Percentiles rank a stretch among this genome's conserved stretches.
These are phyloP conservation scores for Psophocarpus tetragonolobus DNA, from an alignment of 306 rosid genomes.

Conservation along the genomic window DNA sequence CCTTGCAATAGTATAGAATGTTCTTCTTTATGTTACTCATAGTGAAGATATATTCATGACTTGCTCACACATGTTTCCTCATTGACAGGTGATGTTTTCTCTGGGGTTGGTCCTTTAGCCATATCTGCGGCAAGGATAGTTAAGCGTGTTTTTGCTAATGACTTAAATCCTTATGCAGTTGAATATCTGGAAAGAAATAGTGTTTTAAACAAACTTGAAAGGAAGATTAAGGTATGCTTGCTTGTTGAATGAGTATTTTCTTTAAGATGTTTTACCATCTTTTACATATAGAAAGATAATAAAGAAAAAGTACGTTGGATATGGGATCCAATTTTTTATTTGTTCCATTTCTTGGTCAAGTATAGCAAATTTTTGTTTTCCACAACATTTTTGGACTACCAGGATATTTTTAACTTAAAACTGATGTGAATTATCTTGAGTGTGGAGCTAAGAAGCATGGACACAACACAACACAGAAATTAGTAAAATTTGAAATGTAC, in stretches of 20 bases:
- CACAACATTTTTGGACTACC: background rate
- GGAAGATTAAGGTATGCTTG: constrained; percentile 72
- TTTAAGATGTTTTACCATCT: constrained; percentile 1
- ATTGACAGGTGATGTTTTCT: constrained; percentile 85
- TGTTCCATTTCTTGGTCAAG: constrained; percentile 24
- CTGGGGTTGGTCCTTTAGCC: constrained; percentile 96
- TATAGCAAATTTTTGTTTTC: background rate
- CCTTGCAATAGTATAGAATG: constrained; percentile 9
- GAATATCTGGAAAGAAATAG: constrained; percentile 85
- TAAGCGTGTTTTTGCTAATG: constrained; percentile 87
- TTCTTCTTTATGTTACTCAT: constrained; percentile 1
- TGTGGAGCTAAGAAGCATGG: background rate
- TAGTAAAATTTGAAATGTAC: background rate
- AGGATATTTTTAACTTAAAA: background rate
- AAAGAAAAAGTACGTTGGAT: constrained; percentile 18
- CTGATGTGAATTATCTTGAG: constrained; percentile 4
- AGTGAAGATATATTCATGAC: constrained; percentile 5
- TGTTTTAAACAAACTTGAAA: constrained; percentile 86
- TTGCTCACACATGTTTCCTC: constrained; percentile 25
- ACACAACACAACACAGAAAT: background rate
- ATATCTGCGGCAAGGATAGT: constrained; percentile 84
- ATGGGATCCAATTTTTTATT: background rate
- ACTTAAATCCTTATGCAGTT: constrained; percentile 81
- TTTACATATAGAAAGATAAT: constrained; percentile 8
- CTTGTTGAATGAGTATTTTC: constrained; percentile 8